Percentiles rank a stretch among this genome's conserved stretches.
These are phyloP conservation scores for Picochlorum sp. DNA, from an alignment of 139 green algal genomes.

Conservation along the genomic window DNA sequence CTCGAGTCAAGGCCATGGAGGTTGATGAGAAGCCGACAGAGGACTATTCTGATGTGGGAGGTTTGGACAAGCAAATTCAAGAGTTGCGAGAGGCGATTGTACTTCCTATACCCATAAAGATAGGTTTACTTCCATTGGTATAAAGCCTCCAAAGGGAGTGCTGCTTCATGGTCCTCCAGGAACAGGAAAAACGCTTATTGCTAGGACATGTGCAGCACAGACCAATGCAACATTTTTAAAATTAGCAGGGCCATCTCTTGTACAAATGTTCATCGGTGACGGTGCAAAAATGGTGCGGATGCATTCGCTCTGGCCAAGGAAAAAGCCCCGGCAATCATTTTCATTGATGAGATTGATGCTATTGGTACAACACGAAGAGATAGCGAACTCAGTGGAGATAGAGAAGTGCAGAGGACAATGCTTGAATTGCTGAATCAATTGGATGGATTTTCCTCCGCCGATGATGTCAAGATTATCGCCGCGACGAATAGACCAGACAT, in stretches of 20 bases:
- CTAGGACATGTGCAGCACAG: constrained; percentile 85
- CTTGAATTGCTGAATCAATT: constrained; percentile 97
- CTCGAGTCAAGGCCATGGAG: constrained; percentile 66
- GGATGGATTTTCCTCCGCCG: constrained; percentile 82
- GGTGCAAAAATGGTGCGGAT: constrained; percentile 98
- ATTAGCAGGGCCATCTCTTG: constrained; percentile 90
- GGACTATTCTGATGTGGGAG: constrained; percentile 95
- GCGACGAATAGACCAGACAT: constrained; percentile 98
- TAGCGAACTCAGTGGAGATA: constrained; percentile 84
- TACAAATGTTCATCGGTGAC: constrained; percentile 99
- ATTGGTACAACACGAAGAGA: constrained; percentile 96
- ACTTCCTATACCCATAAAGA: constrained; percentile 95
- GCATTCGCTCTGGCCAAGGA: constrained; percentile 98
- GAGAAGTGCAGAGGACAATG: constrained; percentile 97
- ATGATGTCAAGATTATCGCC: constrained; percentile 95
- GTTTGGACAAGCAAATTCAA: constrained; percentile 96
- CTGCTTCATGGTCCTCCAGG: constrained; percentile 86
- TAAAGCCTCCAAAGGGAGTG: constrained; percentile 90
- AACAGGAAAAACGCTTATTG: constrained; percentile 95
- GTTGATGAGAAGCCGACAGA: constrained; percentile 98
- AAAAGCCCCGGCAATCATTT: constrained; percentile 97
- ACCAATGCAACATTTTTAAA: constrained; percentile 99
- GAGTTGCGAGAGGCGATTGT: constrained; percentile 97
- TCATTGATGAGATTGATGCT: constrained; percentile 97
- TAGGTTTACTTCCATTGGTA: constrained; percentile 84